Evolutionary conservation across 164 flowering plant species (phyloP).

Genomic region (Macadamia integrifolia): DNA sequence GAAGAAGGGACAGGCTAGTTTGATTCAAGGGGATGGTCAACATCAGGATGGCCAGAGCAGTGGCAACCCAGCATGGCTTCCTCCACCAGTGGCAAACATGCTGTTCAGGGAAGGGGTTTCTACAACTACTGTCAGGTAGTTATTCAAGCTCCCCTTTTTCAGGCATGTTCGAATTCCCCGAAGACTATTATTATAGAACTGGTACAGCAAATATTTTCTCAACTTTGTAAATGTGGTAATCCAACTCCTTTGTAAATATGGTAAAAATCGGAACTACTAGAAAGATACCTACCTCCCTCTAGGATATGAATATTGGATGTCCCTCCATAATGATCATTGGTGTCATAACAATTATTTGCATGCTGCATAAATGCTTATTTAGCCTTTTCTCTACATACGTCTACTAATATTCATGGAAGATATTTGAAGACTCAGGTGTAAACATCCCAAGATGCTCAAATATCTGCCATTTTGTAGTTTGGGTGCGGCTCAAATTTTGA

Average conservation of each 20-base stretch:
- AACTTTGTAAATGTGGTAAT: no score
- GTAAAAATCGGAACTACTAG: neutral
- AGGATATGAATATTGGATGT: no score
- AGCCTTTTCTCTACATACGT: neutral
- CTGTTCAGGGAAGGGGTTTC: slow-evolving; percentile 39
- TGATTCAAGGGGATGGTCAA: slow-evolving; percentile 25
- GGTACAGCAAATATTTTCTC: neutral
- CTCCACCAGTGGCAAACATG: slow-evolving; percentile 51
- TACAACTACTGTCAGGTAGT: slow-evolving; percentile 1
- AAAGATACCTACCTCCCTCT: no score
- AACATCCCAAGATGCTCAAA: no score
- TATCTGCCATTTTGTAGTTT: no score
- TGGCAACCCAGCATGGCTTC: slow-evolving; percentile 58
- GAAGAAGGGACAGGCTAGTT: slow-evolving; percentile 23
- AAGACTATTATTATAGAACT: neutral
- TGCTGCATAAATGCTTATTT: neutral
- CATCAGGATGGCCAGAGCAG: slow-evolving; percentile 33
- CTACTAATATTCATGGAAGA: no score
- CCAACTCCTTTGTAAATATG: neutral
- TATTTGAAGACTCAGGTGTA: no score
- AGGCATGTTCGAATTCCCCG: neutral
- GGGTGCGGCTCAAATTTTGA: no score
- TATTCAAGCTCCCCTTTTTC: no score
- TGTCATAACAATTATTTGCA: neutral
- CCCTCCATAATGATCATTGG: neutral